phyloP scores from a whole-genome alignment of 176 grass and related monocot genomes.

The Eremochloa ophiuroides region DNA sequence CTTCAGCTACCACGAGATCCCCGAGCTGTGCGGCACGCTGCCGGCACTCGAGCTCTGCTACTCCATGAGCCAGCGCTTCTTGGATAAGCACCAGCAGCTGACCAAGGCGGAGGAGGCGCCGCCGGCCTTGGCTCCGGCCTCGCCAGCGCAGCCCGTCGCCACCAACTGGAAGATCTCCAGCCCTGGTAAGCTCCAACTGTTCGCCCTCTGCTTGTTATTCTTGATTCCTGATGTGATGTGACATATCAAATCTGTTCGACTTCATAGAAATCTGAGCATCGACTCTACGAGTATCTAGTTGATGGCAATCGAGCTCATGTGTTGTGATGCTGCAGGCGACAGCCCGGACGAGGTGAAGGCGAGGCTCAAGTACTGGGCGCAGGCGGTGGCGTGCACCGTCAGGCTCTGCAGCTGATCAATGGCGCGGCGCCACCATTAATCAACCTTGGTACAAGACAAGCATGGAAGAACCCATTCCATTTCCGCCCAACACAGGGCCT shows the following conservation, averaged over 20 bases:
- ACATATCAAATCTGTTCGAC: background rate
- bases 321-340: conserved; percentile 29
- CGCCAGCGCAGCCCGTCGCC: conserved; percentile 16
- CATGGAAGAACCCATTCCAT: conserved; percentile 9
- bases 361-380: conserved; percentile 49
- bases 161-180: conserved; percentile 62
- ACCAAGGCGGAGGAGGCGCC: background rate
- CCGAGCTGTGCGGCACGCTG: conserved; percentile 49
- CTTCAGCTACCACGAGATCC: conserved; percentile 51
- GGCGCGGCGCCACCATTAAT: background rate
- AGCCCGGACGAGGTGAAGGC: conserved; percentile 48
- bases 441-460: background rate
- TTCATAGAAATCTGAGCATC: background rate
- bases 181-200: conserved; percentile 37
- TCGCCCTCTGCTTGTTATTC: background rate
- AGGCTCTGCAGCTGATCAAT: conserved; percentile 34
- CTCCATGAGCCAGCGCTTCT: conserved; percentile 48
- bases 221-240: background rate
- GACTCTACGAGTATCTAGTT: too few relatives aligned
- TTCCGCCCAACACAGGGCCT: background rate
- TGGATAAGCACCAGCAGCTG: conserved; percentile 21
- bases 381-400: conserved; percentile 48
- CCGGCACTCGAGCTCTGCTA: conserved; percentile 56
- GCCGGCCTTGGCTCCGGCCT: background rate
- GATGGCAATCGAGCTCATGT: background rate